Evolutionary conservation across 2,329 filamentous ascomycete species (phyloP).

Genomic region (Alternaria ethzedia): DNA sequence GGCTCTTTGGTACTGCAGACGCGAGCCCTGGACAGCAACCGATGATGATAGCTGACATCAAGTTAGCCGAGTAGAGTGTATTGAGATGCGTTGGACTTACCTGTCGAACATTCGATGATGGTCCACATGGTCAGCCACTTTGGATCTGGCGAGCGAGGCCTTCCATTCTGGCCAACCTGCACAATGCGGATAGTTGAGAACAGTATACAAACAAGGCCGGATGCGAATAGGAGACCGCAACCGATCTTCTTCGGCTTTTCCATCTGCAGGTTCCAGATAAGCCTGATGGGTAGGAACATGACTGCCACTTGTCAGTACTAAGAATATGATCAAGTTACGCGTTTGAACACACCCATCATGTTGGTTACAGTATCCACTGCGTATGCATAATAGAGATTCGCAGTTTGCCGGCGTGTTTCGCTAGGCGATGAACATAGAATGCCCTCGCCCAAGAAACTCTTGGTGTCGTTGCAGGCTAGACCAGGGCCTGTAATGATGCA

Average conservation of each 20-base stretch:
- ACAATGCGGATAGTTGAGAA: constrained; percentile 39
- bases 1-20: constrained; percentile 17
- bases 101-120: constrained; percentile 45
- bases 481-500: constrained; percentile 46
- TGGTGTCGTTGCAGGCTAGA: constrained; percentile 41
- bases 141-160: constrained; percentile 35
- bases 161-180: constrained; percentile 39
- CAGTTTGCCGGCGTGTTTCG: constrained; percentile 40
- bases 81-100: constrained; percentile 21
- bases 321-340: too few relatives aligned
- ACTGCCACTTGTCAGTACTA: constrained; percentile 27
- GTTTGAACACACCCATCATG: constrained; percentile 37
- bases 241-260: constrained; percentile 41
- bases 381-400: constrained; percentile 47
- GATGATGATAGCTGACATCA: constrained; percentile 29
- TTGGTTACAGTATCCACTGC: constrained; percentile 47
- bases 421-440: constrained; percentile 32
- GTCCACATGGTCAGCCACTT: constrained; percentile 49
- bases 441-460: constrained; percentile 33
- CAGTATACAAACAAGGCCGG: constrained; percentile 34
- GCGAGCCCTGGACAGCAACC: constrained; percentile 32
- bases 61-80: not conserved
- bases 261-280: constrained; percentile 49
- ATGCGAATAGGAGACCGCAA: constrained; percentile 35
- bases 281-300: constrained; percentile 47